phyloP scores from a whole-genome alignment of 352 stramenopile genomes.

The Phytophthora capsici region DNA sequence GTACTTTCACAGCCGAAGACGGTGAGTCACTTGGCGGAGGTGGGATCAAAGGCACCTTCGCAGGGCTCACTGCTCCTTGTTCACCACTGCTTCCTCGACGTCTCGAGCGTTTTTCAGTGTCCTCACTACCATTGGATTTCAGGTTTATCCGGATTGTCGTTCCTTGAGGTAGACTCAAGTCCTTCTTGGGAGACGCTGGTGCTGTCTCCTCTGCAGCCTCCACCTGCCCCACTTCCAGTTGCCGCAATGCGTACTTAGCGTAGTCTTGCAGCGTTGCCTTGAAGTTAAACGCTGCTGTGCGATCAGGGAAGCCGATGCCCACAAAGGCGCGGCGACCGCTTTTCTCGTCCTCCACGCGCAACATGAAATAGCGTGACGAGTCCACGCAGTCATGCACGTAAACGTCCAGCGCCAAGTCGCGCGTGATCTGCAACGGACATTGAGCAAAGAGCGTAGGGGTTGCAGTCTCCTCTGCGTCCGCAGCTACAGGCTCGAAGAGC shows the following conservation, averaged over 20 bases:
- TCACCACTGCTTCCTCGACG: conserved; percentile 39
- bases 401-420: conserved; percentile 63
- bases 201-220: conserved; percentile 16
- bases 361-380: conserved; percentile 90
- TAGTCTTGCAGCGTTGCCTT: conserved; percentile 87
- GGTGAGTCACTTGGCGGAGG: conserved; percentile 50
- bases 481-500: conserved; percentile 71
- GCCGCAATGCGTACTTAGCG: conserved; percentile 76
- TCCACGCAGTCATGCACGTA: conserved; percentile 89
- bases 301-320: conserved; percentile 81
- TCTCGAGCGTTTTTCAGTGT: conserved; percentile 25
- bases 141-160: conserved; percentile 84
- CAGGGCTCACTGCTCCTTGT: conserved; percentile 33
- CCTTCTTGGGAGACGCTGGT: conserved; percentile 37
- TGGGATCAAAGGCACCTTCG: conserved; percentile 64
- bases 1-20: conserved; percentile 17
- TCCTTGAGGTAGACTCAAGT: conserved; percentile 74
- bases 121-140: conserved; percentile 48
- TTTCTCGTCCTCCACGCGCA: conserved; percentile 81
- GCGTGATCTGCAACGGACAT: conserved; percentile 76
- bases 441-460: conserved; percentile 73
- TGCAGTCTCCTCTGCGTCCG: conserved; percentile 3
- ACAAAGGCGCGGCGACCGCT: conserved; percentile 80
- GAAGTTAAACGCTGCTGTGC: conserved; percentile 84
- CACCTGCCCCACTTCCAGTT: conserved; percentile 51